Base-by-base conservation (phyloP, 768 basidiomycete species). In the Tephrocybe sp. region DNA sequence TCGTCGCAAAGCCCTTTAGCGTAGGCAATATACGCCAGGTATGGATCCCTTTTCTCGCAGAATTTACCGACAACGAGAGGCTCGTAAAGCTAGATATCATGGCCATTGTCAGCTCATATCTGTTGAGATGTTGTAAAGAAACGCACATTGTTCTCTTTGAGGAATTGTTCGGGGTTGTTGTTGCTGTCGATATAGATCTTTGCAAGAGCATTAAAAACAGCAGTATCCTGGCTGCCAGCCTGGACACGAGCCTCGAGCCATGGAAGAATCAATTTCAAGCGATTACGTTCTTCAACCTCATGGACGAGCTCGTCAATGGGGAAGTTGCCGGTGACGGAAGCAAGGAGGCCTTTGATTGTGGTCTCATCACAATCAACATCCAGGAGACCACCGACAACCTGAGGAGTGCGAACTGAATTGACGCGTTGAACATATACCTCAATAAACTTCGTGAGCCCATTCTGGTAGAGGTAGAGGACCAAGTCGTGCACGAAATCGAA, bases 401-500 rank as follows among this genome's bases (percentile, higher is more conserved):
- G 94, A 21, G 97, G 97, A 8, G 95, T 97, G 46, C 97, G 81
- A 44, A 91, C 86, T 24, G 97, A 94, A 75, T 99, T 98, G 69
- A 98, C 97, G 8, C 91, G 85, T 63, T 97, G 94, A 5, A 99
- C 97, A 67, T 99, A 99, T n/a, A 98, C 93, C 74, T 99, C 97
- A 69, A 99, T 99, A 73, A 95, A 97, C 72, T 92, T 92, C 47
- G 83, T 87, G 43, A 97, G 82, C 34, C 91, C 90, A 65, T 98
- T 97, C 73, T 98, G 97, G 71, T 98, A 99, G 18, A 99, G 80
- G 68, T 98, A 99, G 19, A 99, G 83, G 37, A 99, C 95, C 53
- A 99, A 84, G 63, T 99, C 97, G 66, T 99, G 97, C 10, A 99
- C 95, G 61, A 97, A 98, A 77, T 97, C 95, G 78, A 98, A 99